These are phyloP conservation scores for Helianthus annuus DNA, from an alignment of 129 eudicot species.

Conservation along the genomic window HanXRQr2.0-SUNRISE NC_035435.2:52823240-52823739, in stretches of 20 bases:
- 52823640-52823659: not conserved
- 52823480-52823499: no score
- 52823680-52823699: conserved; percentile 56
- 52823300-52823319: conserved; percentile 10
- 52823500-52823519: no score
- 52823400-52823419: no score
- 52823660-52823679: conserved; percentile 71
- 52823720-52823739: conserved; percentile 50
- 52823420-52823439: no score
- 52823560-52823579: no score
- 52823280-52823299: not conserved
- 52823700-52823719: conserved; percentile 52
- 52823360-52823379: not conserved
- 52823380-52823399: not conserved
- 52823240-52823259: not conserved
- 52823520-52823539: no score
- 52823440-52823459: no score
- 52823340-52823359: not conserved
- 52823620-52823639: no score
- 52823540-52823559: no score
- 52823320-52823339: conserved; percentile 13
- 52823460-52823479: no score
- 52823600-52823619: no score
- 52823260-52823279: conserved; percentile 2
- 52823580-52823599: no score